Percentiles rank a stretch among this genome's conserved stretches.
Conservation (phyloP, 768 basidiomycete species). For the Sporobolomyces phaffii region DNA sequence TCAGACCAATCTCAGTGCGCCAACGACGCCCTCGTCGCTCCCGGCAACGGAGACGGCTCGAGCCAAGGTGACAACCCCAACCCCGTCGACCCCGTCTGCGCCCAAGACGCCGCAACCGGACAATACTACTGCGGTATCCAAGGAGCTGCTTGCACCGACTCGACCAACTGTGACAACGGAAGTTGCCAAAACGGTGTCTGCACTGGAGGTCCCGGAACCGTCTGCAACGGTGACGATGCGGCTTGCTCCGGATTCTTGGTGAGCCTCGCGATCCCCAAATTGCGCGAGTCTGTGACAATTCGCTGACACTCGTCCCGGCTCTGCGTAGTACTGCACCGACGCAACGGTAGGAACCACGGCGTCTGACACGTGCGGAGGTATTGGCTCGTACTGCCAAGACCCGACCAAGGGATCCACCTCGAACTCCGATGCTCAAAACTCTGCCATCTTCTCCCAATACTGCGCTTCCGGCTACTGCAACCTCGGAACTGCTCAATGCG, state of each 20-base stretch:
- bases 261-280: background rate
- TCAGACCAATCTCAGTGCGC: conserved; percentile 22
- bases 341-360: background rate
- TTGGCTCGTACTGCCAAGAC: conserved; percentile 27
- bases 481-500: conserved; percentile 4
- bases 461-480: conserved; percentile 19
- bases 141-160: conserved; percentile 2
- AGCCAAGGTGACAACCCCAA: background rate
- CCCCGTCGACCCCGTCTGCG: conserved; percentile 11
- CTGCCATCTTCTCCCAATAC: conserved; percentile 1
- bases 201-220: background rate
- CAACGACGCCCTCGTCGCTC: conserved; percentile 2
- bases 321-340: conserved; percentile 20
- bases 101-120: background rate
- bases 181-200: background rate
- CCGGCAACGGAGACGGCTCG: conserved; percentile 3
- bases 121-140: conserved; percentile 29
- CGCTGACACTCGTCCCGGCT: background rate
- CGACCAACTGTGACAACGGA: conserved; percentile 22
- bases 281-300: background rate
- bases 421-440: background rate
- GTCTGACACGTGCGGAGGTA: conserved; percentile 14
- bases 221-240: conserved; percentile 10
- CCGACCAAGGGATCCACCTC: background rate
- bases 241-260: conserved; percentile 1